phyloP scores from a whole-genome alignment of 2,329 filamentous ascomycete genomes.

The Verticillium longisporum region DNA sequence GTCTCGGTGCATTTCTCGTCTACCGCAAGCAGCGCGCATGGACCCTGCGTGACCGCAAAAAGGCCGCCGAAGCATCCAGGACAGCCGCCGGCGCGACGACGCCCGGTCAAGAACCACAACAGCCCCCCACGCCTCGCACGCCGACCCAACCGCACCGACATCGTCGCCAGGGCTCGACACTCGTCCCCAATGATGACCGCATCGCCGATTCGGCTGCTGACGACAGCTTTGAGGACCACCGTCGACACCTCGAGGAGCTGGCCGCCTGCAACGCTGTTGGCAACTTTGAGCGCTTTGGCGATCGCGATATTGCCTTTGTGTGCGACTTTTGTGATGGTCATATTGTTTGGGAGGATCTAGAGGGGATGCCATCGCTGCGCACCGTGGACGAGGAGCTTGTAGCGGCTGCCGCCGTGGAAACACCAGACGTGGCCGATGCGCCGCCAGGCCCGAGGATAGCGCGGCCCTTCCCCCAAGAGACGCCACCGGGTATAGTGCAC shows the following conservation, averaged over 20 bases:
- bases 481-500: conserved; percentile 24
- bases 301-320: conserved; percentile 48
- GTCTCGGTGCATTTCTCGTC: conserved; percentile 50
- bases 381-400: conserved; percentile 20
- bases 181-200: not conserved
- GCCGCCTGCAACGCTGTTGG: conserved; percentile 44
- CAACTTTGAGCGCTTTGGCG: conserved; percentile 48
- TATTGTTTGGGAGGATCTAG: conserved; percentile 50
- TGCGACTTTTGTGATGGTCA: conserved; percentile 58
- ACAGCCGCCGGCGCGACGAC: not conserved
- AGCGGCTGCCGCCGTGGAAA: conserved; percentile 4
- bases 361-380: conserved; percentile 42
- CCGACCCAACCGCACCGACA: conserved; percentile 1
- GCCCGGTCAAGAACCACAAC: not conserved
- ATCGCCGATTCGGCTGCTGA: conserved; percentile 3
- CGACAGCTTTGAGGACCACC: conserved; percentile 26
- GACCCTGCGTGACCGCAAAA: conserved; percentile 9
- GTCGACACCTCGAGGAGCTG: conserved; percentile 39
- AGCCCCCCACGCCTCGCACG: conserved; percentile 2
- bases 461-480: conserved; percentile 13
- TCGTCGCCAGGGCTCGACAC: conserved; percentile 1
- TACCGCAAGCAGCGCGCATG: conserved; percentile 39
- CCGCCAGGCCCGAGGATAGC: conserved; percentile 3
- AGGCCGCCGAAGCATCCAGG: not conserved
- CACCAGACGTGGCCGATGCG: conserved; percentile 5